Percentiles rank a stretch among this genome's conserved stretches.
These are phyloP conservation scores for Tylopilus felleus DNA, from an alignment of 768 basidiomycete genomes.

Conservation along the genomic window DNA sequence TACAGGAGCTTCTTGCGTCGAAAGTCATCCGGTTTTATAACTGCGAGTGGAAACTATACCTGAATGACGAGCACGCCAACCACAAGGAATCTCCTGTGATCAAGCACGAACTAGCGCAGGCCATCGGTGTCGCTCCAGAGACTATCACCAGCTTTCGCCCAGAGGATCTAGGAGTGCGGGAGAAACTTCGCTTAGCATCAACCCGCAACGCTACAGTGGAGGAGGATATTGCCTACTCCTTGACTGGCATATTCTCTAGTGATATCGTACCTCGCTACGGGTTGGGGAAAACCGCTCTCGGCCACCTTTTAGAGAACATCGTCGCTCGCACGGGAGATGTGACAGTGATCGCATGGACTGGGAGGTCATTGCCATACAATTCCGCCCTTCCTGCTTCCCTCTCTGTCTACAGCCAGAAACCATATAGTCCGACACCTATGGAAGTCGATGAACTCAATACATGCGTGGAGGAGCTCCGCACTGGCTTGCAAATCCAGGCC, in stretches of 20 bases:
- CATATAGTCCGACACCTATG: neutral
- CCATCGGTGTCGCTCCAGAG: neutral
- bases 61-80: slow-evolving; percentile 1
- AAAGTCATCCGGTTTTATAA: slow-evolving; percentile 13
- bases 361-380: slow-evolving; percentile 5
- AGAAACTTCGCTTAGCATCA: slow-evolving; percentile 9
- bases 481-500: neutral
- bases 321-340: slow-evolving; percentile 4
- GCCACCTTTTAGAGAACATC: slow-evolving; percentile 7
- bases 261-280: slow-evolving; percentile 7
- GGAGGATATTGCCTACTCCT: slow-evolving; percentile 2
- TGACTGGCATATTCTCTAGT: slow-evolving; percentile 6
- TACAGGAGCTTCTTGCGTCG: slow-evolving; percentile 2
- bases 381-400: slow-evolving; percentile 7
- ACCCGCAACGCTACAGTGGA: slow-evolving; percentile 2
- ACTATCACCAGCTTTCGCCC: slow-evolving; percentile 3
- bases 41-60: slow-evolving; percentile 6
- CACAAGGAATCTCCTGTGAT: slow-evolving; percentile 3
- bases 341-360: slow-evolving; percentile 9
- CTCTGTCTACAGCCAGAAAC: neutral
- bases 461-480: neutral
- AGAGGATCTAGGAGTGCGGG: neutral
- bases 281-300: neutral
- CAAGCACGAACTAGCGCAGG: slow-evolving; percentile 6
- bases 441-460: neutral